Evolutionary conservation across 306 rosid species (phyloP).

Genomic region (Cicer chorassanicum): DNA sequence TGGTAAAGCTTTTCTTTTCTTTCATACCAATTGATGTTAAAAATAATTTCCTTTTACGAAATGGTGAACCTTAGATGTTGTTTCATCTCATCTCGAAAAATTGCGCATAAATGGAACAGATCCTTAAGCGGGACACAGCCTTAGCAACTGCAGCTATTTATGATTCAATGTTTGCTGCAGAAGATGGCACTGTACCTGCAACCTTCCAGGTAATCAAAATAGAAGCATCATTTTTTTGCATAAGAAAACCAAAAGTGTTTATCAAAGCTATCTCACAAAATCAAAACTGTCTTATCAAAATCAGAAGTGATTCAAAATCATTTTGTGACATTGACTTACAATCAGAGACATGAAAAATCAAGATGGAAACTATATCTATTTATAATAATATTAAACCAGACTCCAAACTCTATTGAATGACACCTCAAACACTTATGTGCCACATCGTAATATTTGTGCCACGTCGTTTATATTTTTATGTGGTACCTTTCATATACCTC

Average conservation of each 20-base stretch:
- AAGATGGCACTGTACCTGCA: conserved; percentile 93
- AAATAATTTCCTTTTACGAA: conserved; percentile 30
- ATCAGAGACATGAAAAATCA: too few relatives aligned
- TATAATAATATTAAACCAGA: too few relatives aligned
- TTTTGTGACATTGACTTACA: too few relatives aligned
- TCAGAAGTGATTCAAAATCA: background rate
- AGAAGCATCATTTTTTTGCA: conserved; percentile 8
- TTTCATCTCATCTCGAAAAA: conserved; percentile 24
- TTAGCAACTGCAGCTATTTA: conserved; percentile 94
- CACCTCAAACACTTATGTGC: too few relatives aligned
- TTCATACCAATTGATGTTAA: conserved; percentile 23
- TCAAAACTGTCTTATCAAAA: background rate
- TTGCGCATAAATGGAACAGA: conserved; percentile 54
- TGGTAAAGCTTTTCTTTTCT: conserved; percentile 52
- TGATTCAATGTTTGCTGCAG: conserved; percentile 88
- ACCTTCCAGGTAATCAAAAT: conserved; percentile 81
- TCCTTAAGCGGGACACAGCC: conserved; percentile 84
- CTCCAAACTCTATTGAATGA: too few relatives aligned
- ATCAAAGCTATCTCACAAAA: background rate
- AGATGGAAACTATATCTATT: too few relatives aligned
- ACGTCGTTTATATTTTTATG: too few relatives aligned
- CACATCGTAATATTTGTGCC: too few relatives aligned
- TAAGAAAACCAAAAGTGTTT: conserved; percentile 11
- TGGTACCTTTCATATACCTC: too few relatives aligned
- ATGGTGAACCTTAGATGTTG: conserved; percentile 18